Conservation (phyloP, 2,329 filamentous ascomycete species). For the Xylariomycetidae sp. region DNA sequence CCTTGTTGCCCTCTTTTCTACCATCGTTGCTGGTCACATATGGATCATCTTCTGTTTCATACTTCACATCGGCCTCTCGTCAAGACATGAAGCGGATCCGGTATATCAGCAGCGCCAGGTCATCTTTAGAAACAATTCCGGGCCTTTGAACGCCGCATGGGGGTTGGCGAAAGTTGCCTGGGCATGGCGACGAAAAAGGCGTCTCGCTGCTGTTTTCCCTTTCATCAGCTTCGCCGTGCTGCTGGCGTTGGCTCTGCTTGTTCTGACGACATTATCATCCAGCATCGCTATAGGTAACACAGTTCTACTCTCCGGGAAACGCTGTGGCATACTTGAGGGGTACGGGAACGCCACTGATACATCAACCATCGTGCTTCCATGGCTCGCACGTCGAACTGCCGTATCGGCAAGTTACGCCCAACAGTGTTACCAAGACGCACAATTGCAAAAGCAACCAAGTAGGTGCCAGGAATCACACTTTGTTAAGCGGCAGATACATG, state of each 20-base stretch:
- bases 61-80: background rate
- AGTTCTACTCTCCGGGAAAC: no score
- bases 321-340: no score
- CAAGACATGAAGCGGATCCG: background rate
- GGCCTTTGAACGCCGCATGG: background rate
- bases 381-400: background rate
- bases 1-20: background rate
- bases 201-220: slow-evolving; percentile 1
- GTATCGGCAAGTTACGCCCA: background rate
- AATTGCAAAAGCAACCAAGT: no score
- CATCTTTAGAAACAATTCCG: background rate
- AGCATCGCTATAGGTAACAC: slow-evolving; percentile 2
- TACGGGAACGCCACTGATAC: background rate
- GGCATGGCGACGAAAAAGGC: background rate
- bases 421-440: background rate
- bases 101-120: background rate
- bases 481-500: background rate
- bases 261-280: slow-evolving; percentile 6
- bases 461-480: no score
- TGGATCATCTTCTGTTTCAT: background rate
- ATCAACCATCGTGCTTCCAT: no score
- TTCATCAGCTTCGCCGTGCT: slow-evolving; percentile 6
- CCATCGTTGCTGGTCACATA: background rate
- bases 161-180: background rate
- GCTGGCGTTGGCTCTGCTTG: slow-evolving; percentile 2